phyloP scores from a whole-genome alignment of 805 yeast species.

The Myxozyma neotropica region DNA sequence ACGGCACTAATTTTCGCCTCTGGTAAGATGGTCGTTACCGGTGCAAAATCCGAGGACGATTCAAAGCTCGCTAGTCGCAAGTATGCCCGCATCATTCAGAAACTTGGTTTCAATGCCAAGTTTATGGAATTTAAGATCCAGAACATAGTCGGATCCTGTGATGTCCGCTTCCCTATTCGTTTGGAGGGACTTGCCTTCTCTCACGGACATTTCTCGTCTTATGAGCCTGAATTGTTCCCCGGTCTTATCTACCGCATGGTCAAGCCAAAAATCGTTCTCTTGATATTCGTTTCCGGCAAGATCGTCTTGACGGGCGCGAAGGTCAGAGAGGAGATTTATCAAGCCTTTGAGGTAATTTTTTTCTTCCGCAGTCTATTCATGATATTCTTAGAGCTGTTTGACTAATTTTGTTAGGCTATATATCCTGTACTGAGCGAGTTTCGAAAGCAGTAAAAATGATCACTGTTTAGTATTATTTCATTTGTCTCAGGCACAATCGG shows the following conservation, averaged over 20 bases:
- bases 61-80: conserved; percentile 97
- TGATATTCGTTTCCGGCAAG: conserved; percentile 95
- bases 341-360: conserved; percentile 76
- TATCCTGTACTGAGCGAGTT: conserved; percentile 98
- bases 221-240: conserved; percentile 97
- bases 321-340: conserved; percentile 97
- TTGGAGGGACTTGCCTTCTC: conserved; percentile 96
- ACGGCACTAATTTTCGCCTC: conserved; percentile 97
- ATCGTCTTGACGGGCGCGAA: conserved; percentile 98
- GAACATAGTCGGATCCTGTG: conserved; percentile 98
- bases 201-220: conserved; percentile 87
- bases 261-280: conserved; percentile 92
- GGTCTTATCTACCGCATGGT: conserved; percentile 99
- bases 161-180: conserved; percentile 96
- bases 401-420: conserved; percentile 56
- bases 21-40: conserved; percentile 99
- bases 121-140: conserved; percentile 98
- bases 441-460: conserved; percentile 64
- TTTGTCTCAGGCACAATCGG: background rate
- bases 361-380: too few species aligned
- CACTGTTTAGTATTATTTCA: background rate
- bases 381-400: background rate
- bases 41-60: conserved; percentile 98
- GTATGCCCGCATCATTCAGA: conserved; percentile 96
- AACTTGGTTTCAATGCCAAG: conserved; percentile 95